phyloP scores from a whole-genome alignment of 2,329 filamentous ascomycete species.

The Microcyclospora pomicola region DNA sequence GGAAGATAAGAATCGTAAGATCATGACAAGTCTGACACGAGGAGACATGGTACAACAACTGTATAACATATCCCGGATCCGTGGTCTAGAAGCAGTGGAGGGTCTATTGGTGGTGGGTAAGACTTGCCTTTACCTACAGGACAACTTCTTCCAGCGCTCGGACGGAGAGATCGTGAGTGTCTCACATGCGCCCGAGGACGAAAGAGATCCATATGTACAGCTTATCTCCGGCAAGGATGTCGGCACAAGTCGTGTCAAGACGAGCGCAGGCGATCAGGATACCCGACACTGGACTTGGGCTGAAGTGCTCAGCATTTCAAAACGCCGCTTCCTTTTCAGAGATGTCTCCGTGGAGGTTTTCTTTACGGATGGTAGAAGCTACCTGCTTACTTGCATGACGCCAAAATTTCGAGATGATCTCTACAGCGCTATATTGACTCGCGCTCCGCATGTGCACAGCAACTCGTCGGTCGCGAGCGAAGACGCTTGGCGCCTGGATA shows the following conservation, averaged over 20 bases:
- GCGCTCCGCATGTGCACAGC: constrained; percentile 59
- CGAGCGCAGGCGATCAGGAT: constrained; percentile 51
- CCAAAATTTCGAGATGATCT: constrained; percentile 63
- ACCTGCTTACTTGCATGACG: constrained; percentile 74
- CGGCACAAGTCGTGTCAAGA: constrained; percentile 37
- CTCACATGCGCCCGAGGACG: constrained; percentile 80
- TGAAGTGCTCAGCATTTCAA: constrained; percentile 89
- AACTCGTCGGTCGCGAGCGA: constrained; percentile 56
- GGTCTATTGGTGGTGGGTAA: constrained; percentile 88
- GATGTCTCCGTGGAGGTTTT: constrained; percentile 96
- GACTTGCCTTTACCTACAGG: constrained; percentile 82
- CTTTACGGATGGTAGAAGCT: constrained; percentile 92
- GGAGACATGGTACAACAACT: constrained; percentile 88
- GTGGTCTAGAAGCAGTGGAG: constrained; percentile 85
- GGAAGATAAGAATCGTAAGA: constrained; percentile 95
- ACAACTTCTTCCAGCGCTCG: constrained; percentile 87
- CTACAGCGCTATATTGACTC: constrained; percentile 58
- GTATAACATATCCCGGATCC: constrained; percentile 87
- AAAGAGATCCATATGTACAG: constrained; percentile 87
- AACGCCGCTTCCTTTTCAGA: constrained; percentile 84
- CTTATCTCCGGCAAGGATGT: constrained; percentile 74
- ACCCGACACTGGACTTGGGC: constrained; percentile 87
- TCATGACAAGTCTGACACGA: constrained; percentile 83
- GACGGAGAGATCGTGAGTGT: constrained; percentile 96
- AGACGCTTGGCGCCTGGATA: constrained; percentile 83